These are phyloP conservation scores for Sanghuangporus baumii DNA, from an alignment of 1,284 basidiomycete species.

Conservation along the genomic window DNA sequence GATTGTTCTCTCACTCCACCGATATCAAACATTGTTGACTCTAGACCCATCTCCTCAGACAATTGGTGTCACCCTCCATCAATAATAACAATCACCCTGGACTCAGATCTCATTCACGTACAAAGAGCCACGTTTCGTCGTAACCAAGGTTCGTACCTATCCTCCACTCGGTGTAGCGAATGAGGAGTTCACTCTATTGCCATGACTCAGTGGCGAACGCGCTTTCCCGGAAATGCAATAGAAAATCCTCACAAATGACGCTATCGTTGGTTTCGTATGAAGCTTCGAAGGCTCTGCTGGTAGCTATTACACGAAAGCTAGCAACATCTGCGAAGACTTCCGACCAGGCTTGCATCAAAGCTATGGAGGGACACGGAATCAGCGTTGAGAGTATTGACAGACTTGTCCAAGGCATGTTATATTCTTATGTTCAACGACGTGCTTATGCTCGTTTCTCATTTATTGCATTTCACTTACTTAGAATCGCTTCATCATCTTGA, in stretches of 20 bases:
- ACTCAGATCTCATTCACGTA: neutral
- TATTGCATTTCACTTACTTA: slow-evolving; percentile 11
- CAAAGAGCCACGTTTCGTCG: neutral
- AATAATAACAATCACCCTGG: slow-evolving; percentile 2
- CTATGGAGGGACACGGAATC: neutral
- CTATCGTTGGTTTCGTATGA: slow-evolving; percentile 42
- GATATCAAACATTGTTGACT: slow-evolving; percentile 59
- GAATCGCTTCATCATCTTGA: slow-evolving; percentile 25
- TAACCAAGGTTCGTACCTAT: neutral
- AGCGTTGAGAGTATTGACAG: slow-evolving; percentile 5
- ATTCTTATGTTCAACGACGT: neutral
- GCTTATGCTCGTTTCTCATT: neutral
- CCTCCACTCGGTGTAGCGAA: neutral
- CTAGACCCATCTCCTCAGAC: slow-evolving; percentile 52
- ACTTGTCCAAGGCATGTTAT: slow-evolving; percentile 1
- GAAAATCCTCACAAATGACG: neutral
- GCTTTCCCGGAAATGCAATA: neutral
- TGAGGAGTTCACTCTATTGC: neutral
- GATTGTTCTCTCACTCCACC: slow-evolving; percentile 71
- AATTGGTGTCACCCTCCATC: slow-evolving; percentile 21
- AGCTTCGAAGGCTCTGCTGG: slow-evolving; percentile 48
- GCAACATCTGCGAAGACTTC: slow-evolving; percentile 39
- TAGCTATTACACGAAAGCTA: slow-evolving; percentile 36
- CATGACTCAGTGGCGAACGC: neutral
- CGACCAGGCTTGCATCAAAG: slow-evolving; percentile 9